Percentiles rank a stretch among this genome's conserved stretches.
phyloP scores from a whole-genome alignment of 768 basidiomycete species.

The Leccinellum rugosiceps region DNA sequence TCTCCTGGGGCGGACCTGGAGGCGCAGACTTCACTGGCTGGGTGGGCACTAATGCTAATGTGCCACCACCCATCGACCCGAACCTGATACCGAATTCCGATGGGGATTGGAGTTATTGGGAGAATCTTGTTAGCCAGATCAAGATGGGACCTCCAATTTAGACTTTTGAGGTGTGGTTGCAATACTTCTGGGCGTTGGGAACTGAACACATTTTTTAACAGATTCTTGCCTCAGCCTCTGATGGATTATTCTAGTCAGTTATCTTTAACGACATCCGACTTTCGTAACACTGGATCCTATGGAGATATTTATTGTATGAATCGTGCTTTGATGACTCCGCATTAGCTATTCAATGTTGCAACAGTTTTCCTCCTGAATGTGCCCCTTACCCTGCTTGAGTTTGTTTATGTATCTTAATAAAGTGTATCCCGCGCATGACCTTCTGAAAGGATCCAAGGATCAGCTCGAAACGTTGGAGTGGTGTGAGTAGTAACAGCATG shows the following conservation, averaged over 20 bases:
- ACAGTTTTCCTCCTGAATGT: not conserved
- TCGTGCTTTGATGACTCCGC: slow-evolving; percentile 6
- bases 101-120: slow-evolving; percentile 81
- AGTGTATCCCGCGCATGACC: not conserved
- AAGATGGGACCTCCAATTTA: slow-evolving; percentile 37
- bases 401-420: not conserved
- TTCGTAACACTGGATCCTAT: not conserved
- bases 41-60: slow-evolving; percentile 43
- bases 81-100: slow-evolving; percentile 50
- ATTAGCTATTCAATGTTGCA: slow-evolving; percentile 1
- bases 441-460: not conserved
- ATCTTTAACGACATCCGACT: slow-evolving; percentile 8
- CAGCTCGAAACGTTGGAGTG: too few species aligned
- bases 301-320: slow-evolving; percentile 8
- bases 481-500: too few species aligned
- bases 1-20: slow-evolving; percentile 62
- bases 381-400: not conserved
- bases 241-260: slow-evolving; percentile 3
- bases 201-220: not conserved
- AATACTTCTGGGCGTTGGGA: not conserved
- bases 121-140: slow-evolving; percentile 62
- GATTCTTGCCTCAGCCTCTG: not conserved
- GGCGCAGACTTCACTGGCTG: slow-evolving; percentile 58
- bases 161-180: not conserved
- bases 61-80: slow-evolving; percentile 39